Conservation (phyloP, 1,284 basidiomycete species). For the Puccinia triticina region DNA sequence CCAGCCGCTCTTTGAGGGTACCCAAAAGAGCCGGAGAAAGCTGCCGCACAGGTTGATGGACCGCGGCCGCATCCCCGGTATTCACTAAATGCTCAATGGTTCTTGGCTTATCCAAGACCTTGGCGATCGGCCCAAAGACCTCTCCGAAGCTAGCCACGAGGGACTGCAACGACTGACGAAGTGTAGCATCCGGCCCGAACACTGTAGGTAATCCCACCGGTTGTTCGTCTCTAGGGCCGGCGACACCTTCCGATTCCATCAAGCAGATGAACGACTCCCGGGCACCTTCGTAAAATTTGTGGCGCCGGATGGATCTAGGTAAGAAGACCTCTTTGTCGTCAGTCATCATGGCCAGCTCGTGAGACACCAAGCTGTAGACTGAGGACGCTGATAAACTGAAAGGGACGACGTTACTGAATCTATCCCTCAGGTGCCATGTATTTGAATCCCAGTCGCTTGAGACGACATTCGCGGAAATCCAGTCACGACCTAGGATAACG, state of each 20-base stretch:
- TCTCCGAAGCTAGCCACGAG: not conserved
- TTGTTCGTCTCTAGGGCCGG: constrained; percentile 22
- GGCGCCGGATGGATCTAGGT: not conserved
- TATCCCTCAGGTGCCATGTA: not conserved
- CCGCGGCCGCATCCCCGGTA: not conserved
- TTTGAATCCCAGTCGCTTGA: constrained; percentile 3
- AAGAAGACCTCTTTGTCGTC: constrained; percentile 8
- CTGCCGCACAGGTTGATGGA: constrained; percentile 8
- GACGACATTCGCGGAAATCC: not conserved
- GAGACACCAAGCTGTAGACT: not conserved
- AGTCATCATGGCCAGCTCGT: not conserved
- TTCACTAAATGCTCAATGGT: constrained; percentile 13
- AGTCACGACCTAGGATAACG: constrained; percentile 17
- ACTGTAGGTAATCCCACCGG: not conserved
- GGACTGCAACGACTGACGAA: not conserved
- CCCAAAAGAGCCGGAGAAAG: constrained; percentile 9
- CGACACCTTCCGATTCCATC: constrained; percentile 13
- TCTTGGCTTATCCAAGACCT: not conserved
- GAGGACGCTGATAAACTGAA: not conserved
- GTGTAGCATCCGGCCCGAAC: not conserved
- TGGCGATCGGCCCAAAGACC: not conserved
- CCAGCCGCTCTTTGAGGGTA: not conserved
- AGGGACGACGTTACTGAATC: not conserved
- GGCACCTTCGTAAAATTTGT: constrained; percentile 17
- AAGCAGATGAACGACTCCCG: constrained; percentile 19